A percentile compares a stretch with the other conserved stretches of the same genome.
phyloP scores from a whole-genome alignment of 2,329 filamentous ascomycete genomes.

The Pseudonectria buxi region DNA sequence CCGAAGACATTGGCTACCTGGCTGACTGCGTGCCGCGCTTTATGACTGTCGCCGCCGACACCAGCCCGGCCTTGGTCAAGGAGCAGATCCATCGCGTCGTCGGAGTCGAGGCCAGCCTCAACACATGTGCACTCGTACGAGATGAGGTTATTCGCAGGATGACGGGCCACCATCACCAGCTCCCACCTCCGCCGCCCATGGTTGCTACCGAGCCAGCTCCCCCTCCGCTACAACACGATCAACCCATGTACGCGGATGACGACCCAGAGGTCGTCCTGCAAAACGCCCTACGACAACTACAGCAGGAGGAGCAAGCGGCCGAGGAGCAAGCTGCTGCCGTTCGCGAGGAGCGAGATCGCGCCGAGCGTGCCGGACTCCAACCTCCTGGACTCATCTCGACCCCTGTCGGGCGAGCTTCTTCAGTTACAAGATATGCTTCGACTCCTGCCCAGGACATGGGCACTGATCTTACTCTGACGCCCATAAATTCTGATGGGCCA shows the following conservation, averaged over 20 bases:
- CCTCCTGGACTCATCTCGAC: constrained; percentile 27
- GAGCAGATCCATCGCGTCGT: constrained; percentile 50
- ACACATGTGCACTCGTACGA: constrained; percentile 49
- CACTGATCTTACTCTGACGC: constrained; percentile 45
- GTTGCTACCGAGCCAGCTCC: constrained; percentile 20
- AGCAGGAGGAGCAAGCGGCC: constrained; percentile 52
- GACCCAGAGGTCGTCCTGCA: constrained; percentile 53
- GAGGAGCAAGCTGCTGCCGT: constrained; percentile 50
- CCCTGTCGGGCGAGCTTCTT: constrained; percentile 21
- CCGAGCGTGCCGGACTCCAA: constrained; percentile 31
- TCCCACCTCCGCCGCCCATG: constrained; percentile 17
- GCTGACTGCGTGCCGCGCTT: constrained; percentile 54
- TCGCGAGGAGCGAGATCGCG: constrained; percentile 45
- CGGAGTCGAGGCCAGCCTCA: constrained; percentile 47
- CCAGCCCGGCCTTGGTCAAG: constrained; percentile 52
- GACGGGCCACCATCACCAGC: constrained; percentile 14
- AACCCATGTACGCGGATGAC: constrained; percentile 41
- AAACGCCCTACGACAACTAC: constrained; percentile 51
- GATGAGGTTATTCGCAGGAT: constrained; percentile 47
- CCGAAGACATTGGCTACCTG: constrained; percentile 53
- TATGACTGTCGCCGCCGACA: constrained; percentile 51
- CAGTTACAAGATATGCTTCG: constrained; percentile 27
- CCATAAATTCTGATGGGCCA: constrained; percentile 45
- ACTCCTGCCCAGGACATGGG: constrained; percentile 29
- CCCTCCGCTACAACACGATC: constrained; percentile 25